Evolutionary conservation across 768 basidiomycete species (phyloP), one percentile per base, ranked within the genome.

Genomic region (Phylloporus sp.): DNA sequence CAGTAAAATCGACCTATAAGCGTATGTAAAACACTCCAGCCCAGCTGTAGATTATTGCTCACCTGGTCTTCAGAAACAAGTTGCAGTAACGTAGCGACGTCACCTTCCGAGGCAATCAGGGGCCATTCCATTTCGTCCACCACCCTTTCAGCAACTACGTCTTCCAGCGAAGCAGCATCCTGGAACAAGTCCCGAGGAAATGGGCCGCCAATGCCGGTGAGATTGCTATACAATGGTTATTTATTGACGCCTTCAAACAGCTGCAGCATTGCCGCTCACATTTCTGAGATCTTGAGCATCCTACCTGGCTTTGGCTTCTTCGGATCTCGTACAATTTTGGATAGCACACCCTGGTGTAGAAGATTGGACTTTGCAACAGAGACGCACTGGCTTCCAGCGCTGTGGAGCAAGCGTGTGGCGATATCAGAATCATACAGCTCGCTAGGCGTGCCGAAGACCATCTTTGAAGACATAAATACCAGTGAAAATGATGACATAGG

Each of bases 61-160:
- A 83, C 88, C 70, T 84, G 83, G 50, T 82, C 76, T 48, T 89
- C 83, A 0, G 91, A 93, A n/a, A 84, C 80, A n/a, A 91, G 71
- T 49, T 89, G 78, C 26, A 91, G 68, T 49, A 95, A 65, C 1
- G 83, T 79, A 13, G 87, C 85, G 39, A 81, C 72, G 53, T 93
- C 89, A 8, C 93, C 91, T 53, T 91, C 90, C 3, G 79, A 79
- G 4, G 89, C 81, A 24, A 85, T 69, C 37, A 90, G 61, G 0
- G 88, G 80, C 92, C 93, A 96, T 44, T 85, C 81, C 37, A 80
- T 76, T 77, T 81, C 86, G 2, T 69, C 71, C 6, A 74, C 69
- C 10, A 75, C 74, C 33, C 74, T 65, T 33, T 73, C 72, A 21
- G 65, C 56, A 20, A 76, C 72, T 13, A 80, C 65, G 6, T 82